Base-by-base conservation (phyloP, 2,329 filamentous ascomycete species). In the Fusarium secorum region DNA sequence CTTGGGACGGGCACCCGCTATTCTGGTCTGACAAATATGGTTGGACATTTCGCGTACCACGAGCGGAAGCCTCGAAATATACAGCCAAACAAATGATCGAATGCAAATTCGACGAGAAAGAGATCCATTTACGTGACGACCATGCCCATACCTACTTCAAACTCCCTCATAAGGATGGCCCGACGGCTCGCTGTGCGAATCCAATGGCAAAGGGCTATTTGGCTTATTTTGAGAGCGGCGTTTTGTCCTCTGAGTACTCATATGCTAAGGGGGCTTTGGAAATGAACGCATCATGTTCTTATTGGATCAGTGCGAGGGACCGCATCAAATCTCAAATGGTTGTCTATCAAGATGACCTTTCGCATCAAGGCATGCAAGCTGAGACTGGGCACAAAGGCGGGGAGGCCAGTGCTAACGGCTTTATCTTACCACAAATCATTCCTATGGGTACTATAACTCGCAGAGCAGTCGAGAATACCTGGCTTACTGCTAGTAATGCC, bases 261-360 rank as follows among this genome's bases (percentile, higher is more conserved):
- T 95, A 98, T 76, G 96, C 96, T 0, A 98, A 97, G 77, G 94
- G 97, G 79, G 96, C 97, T 0, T 84, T 99, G 45, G 93, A 98
- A 75, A 99, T 99, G 96, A 99, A 99, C 75, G 94, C 96, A 0
- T 97, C 94, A 0, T 99, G 97, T 79, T 98, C 95, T 1, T 99
- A 99, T 81, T 99, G 97, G 96, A 98, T 99, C 75, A 97, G 94
- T 76, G 95, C 96, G 20, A 88, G 96, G 68, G 94, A 97, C 77
- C 87, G 96, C 53, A 99, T 99, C 81, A 95, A 85, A 86, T 93
- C 91, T n/a, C 96, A 99, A 77, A 93, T 98, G 86, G 95, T 97
- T 4, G 92, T 99, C 2, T 98, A 97, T 78, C 86, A 94, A 64
- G 85, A 90, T 36, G 90, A 97, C 69, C 66, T 84, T 18, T 15